A percentile compares a stretch with the other conserved stretches of the same genome.
Evolutionary conservation across 108 stramenopile species (phyloP).

Genomic region (Cyclostephanos tholiformis): DNA sequence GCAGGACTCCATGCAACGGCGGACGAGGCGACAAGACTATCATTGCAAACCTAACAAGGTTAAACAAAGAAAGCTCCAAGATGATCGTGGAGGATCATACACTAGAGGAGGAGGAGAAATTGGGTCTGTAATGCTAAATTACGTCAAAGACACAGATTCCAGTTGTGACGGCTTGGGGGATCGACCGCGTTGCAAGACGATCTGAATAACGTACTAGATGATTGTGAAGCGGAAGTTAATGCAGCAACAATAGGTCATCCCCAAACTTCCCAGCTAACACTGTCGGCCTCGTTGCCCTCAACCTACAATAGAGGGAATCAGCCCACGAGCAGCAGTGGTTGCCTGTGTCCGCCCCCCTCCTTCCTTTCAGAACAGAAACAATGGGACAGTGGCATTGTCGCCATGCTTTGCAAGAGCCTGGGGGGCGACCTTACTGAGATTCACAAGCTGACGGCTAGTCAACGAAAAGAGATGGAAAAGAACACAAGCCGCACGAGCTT

Average conservation of each 20-base stretch:
- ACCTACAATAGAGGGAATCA: neutral
- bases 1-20: neutral
- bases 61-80: constrained; percentile 5
- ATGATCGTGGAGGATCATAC: neutral
- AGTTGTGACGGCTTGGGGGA: neutral
- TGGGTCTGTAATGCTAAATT: neutral
- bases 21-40: neutral
- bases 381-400: neutral
- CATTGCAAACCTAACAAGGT: neutral
- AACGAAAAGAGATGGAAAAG: constrained; percentile 32
- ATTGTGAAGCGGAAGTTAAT: neutral
- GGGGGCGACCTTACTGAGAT: constrained; percentile 38
- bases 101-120: neutral
- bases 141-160: neutral
- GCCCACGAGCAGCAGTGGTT: constrained; percentile 12
- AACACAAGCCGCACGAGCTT: constrained; percentile 18
- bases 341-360: constrained; percentile 40
- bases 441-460: constrained; percentile 43
- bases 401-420: constrained; percentile 26
- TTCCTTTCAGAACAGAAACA: constrained; percentile 42
- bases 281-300: neutral
- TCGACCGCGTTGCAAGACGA: constrained; percentile 25
- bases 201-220: constrained; percentile 17
- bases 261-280: constrained; percentile 5
- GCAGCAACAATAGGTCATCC: neutral